Evolutionary conservation across 1,139 yeast species (phyloP).

Genomic region (Sugiyamaella grinbergsii): DNA sequence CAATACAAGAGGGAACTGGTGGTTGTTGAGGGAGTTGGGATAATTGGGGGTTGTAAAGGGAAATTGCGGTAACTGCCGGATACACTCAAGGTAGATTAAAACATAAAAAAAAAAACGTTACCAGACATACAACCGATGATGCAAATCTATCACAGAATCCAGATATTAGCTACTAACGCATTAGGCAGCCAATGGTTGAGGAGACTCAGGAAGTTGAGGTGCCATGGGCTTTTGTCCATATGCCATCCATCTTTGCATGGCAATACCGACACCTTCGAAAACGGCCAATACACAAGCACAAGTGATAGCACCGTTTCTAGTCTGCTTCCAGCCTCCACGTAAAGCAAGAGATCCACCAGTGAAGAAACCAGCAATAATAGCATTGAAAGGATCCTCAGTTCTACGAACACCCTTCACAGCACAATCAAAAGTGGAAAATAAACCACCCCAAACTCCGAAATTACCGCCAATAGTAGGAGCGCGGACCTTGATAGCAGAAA

Average conservation of each 20-base stretch:
- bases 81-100: too few relatives aligned
- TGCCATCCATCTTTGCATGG: constrained; percentile 89
- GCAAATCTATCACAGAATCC: background rate
- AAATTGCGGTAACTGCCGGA: too few relatives aligned
- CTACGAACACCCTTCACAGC: constrained; percentile 92
- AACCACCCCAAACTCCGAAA: constrained; percentile 99
- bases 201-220: constrained; percentile 44
- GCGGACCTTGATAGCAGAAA: constrained; percentile 89
- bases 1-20: background rate
- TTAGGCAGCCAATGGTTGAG: constrained; percentile 38
- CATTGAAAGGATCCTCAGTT: constrained; percentile 98
- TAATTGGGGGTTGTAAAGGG: too few relatives aligned
- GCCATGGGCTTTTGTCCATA: constrained; percentile 70
- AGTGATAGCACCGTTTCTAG: constrained; percentile 93
- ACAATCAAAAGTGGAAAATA: constrained; percentile 94
- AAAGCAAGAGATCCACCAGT: constrained; percentile 98
- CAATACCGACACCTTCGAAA: constrained; percentile 97
- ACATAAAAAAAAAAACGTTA: background rate
- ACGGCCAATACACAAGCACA: constrained; percentile 97
- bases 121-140: too few relatives aligned
- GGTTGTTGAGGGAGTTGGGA: background rate
- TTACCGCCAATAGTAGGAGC: constrained; percentile 99
- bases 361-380: constrained; percentile 96
- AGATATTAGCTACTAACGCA: background rate
- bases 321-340: constrained; percentile 98